These are phyloP conservation scores for Vigna hirtella DNA, from an alignment of 306 rosid genomes.

Conservation along the genomic window DNA sequence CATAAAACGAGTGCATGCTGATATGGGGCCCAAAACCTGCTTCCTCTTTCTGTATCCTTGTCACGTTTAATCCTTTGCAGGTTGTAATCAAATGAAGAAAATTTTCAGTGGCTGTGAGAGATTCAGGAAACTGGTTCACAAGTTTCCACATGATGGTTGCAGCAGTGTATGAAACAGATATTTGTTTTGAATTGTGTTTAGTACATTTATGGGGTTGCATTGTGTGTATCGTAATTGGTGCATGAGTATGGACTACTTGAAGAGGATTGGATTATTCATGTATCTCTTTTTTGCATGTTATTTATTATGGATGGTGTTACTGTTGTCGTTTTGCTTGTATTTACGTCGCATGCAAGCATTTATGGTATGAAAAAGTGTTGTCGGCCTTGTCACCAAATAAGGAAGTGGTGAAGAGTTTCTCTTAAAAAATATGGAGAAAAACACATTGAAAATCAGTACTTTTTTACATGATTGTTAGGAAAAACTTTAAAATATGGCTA, in stretches of 20 bases:
- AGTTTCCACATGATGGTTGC: conserved; percentile 14
- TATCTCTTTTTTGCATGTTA: conserved; percentile 45
- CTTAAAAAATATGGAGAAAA: no score
- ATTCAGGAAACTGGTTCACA: conserved; percentile 34
- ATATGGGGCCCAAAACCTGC: conserved; percentile 53
- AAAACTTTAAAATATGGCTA: not conserved
- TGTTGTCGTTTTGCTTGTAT: conserved; percentile 63
- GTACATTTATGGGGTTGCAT: conserved; percentile 30
- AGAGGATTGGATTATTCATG: conserved; percentile 15
- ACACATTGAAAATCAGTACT: no score
- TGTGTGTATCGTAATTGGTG: conserved; percentile 35
- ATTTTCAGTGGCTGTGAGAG: conserved; percentile 48
- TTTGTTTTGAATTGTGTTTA: not conserved
- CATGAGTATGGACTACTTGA: not conserved
- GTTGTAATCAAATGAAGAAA: conserved; percentile 41
- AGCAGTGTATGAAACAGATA: conserved; percentile 27
- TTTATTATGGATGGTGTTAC: conserved; percentile 49
- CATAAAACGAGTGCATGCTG: conserved; percentile 30
- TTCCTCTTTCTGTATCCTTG: conserved; percentile 51
- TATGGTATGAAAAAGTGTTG: conserved; percentile 64
- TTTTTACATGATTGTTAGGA: not conserved
- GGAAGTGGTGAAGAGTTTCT: not conserved
- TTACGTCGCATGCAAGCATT: conserved; percentile 77
- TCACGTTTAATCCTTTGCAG: conserved; percentile 47
- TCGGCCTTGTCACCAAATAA: not conserved